phyloP scores from a whole-genome alignment of 306 rosid species.

The Cucurbita ficifolia region DNA sequence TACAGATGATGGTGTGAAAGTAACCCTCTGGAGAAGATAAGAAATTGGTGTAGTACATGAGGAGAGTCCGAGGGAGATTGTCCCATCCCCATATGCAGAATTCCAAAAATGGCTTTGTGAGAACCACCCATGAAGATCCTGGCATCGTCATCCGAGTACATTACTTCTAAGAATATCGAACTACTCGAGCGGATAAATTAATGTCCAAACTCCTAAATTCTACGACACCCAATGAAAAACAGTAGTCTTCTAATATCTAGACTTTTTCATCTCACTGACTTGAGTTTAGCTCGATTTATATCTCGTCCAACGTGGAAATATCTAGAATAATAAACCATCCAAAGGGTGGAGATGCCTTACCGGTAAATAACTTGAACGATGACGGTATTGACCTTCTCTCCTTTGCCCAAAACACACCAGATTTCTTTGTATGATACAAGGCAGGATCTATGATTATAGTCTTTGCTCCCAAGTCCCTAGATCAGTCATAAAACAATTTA shows the following conservation, averaged over 20 bases:
- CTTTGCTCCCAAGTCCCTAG: constrained; percentile 59
- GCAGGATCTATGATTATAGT: constrained; percentile 81
- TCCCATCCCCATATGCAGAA: constrained; percentile 87
- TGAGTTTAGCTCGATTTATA: not conserved
- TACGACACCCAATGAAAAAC: not conserved
- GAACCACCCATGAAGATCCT: constrained; percentile 70
- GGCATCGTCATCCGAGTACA: constrained; percentile 1
- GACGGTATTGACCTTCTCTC: constrained; percentile 77
- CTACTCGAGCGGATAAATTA: not conserved
- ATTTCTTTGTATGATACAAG: constrained; percentile 64
- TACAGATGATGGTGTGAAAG: constrained; percentile 79
- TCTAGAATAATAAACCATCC: not conserved
- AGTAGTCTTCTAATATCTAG: not conserved
- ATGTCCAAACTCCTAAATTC: too few species aligned
- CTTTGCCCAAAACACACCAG: constrained; percentile 87
- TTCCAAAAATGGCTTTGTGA: constrained; percentile 55
- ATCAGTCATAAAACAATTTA: not conserved
- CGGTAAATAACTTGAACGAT: constrained; percentile 77
- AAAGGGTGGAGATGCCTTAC: constrained; percentile 13
- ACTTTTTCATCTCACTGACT: not conserved
- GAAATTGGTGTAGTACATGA: constrained; percentile 75
- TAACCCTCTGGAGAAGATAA: constrained; percentile 72
- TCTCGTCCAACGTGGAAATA: not conserved
- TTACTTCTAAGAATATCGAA: not conserved
- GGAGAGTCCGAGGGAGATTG: constrained; percentile 82